Evolutionary conservation across 129 eudicot genomes (phyloP).

Genomic region (Chrysanthemum seticuspe): DNA sequence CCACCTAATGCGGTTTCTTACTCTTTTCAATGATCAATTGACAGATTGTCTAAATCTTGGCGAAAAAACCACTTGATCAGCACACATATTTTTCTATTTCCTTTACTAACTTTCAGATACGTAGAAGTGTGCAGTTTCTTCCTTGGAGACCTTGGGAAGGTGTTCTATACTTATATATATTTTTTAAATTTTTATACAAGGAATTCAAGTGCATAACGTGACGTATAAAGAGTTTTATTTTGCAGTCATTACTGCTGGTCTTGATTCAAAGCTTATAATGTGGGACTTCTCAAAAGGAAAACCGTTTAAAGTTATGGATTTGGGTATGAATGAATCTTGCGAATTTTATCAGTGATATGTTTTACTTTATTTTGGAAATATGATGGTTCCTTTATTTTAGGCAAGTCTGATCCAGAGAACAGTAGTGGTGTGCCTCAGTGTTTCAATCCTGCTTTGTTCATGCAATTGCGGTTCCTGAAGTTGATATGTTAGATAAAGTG

Average conservation of each 20-base stretch:
- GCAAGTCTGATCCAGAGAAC: too few relatives aligned
- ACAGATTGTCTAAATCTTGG: not conserved
- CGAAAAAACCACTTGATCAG: not conserved
- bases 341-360: too few relatives aligned
- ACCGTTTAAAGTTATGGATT: too few relatives aligned
- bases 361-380: too few relatives aligned
- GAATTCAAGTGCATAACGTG: not conserved
- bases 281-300: too few relatives aligned
- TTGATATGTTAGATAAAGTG: too few relatives aligned
- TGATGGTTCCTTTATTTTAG: too few relatives aligned
- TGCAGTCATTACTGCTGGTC: slow-evolving; percentile 84
- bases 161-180: slow-evolving; percentile 13
- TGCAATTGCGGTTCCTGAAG: too few relatives aligned
- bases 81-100: too few relatives aligned
- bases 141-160: slow-evolving; percentile 99
- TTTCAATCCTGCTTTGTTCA: too few relatives aligned
- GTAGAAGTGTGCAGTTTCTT: slow-evolving; percentile 92
- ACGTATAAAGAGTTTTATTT: slow-evolving; percentile 1
- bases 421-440: too few relatives aligned
- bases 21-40: not conserved
- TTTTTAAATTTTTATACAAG: not conserved
- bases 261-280: slow-evolving; percentile 82
- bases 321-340: too few relatives aligned
- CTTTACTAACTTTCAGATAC: slow-evolving; percentile 50
- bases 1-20: not conserved